These are phyloP conservation scores for Skeletonema costatum DNA, from an alignment of 108 stramenopile genomes.

Conservation along the genomic window DNA sequence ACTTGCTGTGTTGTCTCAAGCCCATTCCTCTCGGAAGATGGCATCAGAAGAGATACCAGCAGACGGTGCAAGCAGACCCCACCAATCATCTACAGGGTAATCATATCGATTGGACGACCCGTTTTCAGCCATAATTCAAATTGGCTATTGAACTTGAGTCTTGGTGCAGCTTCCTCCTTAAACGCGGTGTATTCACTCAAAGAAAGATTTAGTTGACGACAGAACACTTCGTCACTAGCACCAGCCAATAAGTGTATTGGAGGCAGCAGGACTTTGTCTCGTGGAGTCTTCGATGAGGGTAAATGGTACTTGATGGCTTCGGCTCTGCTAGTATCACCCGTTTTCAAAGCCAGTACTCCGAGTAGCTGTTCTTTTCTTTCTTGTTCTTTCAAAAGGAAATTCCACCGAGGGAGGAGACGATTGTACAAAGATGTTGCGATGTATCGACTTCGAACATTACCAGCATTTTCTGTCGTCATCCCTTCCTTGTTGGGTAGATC, in stretches of 20 bases:
- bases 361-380: conserved; percentile 9
- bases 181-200: conserved; percentile 55
- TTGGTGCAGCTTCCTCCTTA: conserved; percentile 61
- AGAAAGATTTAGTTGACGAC: conserved; percentile 51
- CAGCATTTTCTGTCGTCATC: background rate
- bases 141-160: conserved; percentile 79
- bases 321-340: background rate
- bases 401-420: conserved; percentile 84
- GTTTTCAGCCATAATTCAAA: conserved; percentile 84
- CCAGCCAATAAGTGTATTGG: conserved; percentile 74
- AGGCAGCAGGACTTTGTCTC: conserved; percentile 20
- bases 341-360: background rate
- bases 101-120: conserved; percentile 69
- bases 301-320: conserved; percentile 4
- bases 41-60: background rate
- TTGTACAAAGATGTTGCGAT: conserved; percentile 82
- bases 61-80: background rate
- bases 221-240: conserved; percentile 69
- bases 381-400: conserved; percentile 40
- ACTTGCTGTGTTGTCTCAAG: too few species aligned
- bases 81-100: background rate
- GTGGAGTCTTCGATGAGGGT: background rate
- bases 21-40: background rate
- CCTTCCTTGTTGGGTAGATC: conserved; percentile 15
- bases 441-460: conserved; percentile 65